Percentiles rank a stretch among this genome's conserved stretches.
Evolutionary conservation across 2,329 filamentous ascomycete genomes (phyloP).

Genomic region (Cladosporium sp.): DNA sequence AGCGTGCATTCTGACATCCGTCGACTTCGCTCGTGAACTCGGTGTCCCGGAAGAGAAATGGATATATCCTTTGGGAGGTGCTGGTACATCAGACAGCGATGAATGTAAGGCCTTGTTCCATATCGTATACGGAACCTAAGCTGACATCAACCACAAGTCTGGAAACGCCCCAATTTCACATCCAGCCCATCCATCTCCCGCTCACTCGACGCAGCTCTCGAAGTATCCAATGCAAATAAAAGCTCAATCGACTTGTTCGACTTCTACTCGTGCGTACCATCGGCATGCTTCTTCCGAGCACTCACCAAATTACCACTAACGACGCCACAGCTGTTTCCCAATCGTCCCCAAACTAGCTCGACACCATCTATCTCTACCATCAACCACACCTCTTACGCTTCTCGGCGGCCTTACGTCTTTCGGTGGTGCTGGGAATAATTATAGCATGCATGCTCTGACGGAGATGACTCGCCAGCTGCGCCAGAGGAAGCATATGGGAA

Average conservation of each 20-base stretch:
- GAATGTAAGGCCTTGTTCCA: slow-evolving; percentile 42
- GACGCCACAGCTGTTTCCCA: slow-evolving; percentile 57
- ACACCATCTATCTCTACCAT: slow-evolving; percentile 53
- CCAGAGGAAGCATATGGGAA: slow-evolving; percentile 23
- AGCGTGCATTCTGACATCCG: slow-evolving; percentile 58
- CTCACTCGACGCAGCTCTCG: slow-evolving; percentile 53
- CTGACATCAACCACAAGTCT: slow-evolving; percentile 44
- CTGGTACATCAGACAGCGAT: slow-evolving; percentile 55
- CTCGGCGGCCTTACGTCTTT: slow-evolving; percentile 65
- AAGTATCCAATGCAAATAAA: slow-evolving; percentile 43
- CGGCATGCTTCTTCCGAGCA: neutral
- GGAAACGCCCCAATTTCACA: slow-evolving; percentile 57
- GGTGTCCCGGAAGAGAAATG: slow-evolving; percentile 54
- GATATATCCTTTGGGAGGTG: slow-evolving; percentile 62
- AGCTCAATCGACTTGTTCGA: slow-evolving; percentile 58
- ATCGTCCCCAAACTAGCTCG: slow-evolving; percentile 66
- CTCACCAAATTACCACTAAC: neutral
- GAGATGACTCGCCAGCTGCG: slow-evolving; percentile 55
- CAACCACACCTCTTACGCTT: slow-evolving; percentile 54
- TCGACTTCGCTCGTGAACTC: slow-evolving; percentile 50
- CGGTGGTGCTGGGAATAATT: slow-evolving; percentile 67
- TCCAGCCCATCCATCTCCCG: slow-evolving; percentile 55
- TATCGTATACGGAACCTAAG: neutral
- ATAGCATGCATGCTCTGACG: slow-evolving; percentile 61
- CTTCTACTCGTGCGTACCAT: slow-evolving; percentile 54